Percentiles rank a stretch among this genome's conserved stretches.
Evolutionary conservation across 352 stramenopile genomes (phyloP).

Genomic region (Phytophthora cactorum): DNA sequence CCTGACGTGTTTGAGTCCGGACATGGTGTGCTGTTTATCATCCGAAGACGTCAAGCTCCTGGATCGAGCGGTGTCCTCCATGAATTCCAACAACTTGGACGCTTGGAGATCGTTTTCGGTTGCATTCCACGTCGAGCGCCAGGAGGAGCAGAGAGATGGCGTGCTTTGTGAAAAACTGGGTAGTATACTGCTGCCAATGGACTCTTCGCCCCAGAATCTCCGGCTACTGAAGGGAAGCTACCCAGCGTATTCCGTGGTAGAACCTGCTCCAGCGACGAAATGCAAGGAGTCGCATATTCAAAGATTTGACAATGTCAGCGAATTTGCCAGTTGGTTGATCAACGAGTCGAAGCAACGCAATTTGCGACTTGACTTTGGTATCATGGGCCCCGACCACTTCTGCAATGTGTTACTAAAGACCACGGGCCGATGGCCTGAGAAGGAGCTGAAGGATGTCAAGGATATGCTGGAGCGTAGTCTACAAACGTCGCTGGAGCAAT

Average conservation of each 20-base stretch:
- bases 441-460: conserved; percentile 32
- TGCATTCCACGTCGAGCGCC: conserved; percentile 54
- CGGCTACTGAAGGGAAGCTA: conserved; percentile 49
- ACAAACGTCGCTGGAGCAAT: conserved; percentile 9
- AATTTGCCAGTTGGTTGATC: conserved; percentile 37
- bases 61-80: conserved; percentile 25
- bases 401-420: conserved; percentile 24
- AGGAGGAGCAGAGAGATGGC: conserved; percentile 64
- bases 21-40: conserved; percentile 63
- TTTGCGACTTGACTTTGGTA: conserved; percentile 16
- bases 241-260: conserved; percentile 33
- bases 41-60: conserved; percentile 38
- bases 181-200: conserved; percentile 8
- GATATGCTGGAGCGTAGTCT: conserved; percentile 33
- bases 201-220: neutral
- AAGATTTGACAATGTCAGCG: conserved; percentile 19
- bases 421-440: conserved; percentile 25
- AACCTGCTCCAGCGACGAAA: conserved; percentile 39
- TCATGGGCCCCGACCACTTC: neutral
- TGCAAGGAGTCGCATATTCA: neutral
- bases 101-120: conserved; percentile 49
- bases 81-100: conserved; percentile 37
- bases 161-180: conserved; percentile 20
- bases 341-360: conserved; percentile 27
- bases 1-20: conserved; percentile 52